Evolutionary conservation across 164 flowering plant genomes (phyloP).

Genomic region (Cinnamomum chago): DNA sequence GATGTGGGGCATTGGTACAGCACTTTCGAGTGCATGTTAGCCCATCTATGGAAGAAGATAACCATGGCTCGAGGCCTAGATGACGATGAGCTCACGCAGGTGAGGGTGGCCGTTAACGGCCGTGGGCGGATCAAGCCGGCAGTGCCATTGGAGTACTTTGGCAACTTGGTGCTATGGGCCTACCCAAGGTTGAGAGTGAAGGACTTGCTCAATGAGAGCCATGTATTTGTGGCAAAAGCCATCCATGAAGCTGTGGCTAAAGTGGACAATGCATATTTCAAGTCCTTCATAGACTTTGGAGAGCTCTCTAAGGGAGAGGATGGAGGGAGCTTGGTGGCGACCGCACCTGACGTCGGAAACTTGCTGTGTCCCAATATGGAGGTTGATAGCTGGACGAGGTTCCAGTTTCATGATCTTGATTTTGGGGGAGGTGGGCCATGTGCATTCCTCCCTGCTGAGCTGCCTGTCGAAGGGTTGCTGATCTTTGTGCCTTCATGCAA

Average conservation of each 20-base stretch:
- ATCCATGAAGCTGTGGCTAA: conserved; percentile 12
- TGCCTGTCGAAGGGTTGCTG: conserved; percentile 13
- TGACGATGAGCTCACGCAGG: conserved; percentile 14
- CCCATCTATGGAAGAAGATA: conserved; percentile 30
- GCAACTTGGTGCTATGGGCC: conserved; percentile 18
- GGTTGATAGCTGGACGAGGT: conserved; percentile 19
- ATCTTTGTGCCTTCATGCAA: conserved; percentile 13
- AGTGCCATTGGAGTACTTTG: conserved; percentile 16
- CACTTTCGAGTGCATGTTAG: conserved; percentile 28
- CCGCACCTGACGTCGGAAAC: neutral
- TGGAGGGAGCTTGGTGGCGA: conserved; percentile 1
- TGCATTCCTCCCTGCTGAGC: conserved; percentile 11
- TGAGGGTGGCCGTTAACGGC: conserved; percentile 27
- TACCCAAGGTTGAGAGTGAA: conserved; percentile 9
- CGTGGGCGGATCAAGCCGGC: conserved; percentile 15
- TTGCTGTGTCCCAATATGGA: conserved; percentile 10
- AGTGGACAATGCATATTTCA: conserved; percentile 13
- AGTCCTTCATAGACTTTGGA: conserved; percentile 19
- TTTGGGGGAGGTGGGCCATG: conserved; percentile 20
- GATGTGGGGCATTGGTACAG: conserved; percentile 9
- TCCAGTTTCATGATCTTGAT: conserved; percentile 12
- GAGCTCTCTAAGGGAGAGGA: neutral
- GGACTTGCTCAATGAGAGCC: conserved; percentile 11
- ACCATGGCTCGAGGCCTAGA: conserved; percentile 18
- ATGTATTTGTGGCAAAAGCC: conserved; percentile 1